Conservation (phyloP, 441 rosid genomes). For the Sinapis alba region DNA sequence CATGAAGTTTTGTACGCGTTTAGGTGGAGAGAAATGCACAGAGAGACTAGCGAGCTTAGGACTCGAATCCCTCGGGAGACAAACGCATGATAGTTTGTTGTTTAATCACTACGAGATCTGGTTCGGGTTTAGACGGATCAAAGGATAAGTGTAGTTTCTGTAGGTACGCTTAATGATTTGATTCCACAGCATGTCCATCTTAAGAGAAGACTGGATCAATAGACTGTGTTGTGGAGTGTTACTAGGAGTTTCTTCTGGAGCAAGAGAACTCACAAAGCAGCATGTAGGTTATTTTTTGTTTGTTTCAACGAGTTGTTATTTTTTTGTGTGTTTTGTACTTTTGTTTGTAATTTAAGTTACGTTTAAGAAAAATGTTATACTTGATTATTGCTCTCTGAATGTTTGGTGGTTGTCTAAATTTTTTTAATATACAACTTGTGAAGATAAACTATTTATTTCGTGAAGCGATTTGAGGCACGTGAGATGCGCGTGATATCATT, state of each 20-base stretch:
- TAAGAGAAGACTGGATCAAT: neutral
- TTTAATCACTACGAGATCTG: slow-evolving; percentile 25
- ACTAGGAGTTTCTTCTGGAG: neutral
- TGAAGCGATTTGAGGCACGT: slow-evolving; percentile 20
- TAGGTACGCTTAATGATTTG: slow-evolving; percentile 56
- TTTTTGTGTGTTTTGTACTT: neutral
- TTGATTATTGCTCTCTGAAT: neutral
- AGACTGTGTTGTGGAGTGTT: slow-evolving; percentile 7
- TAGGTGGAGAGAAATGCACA: slow-evolving; percentile 12
- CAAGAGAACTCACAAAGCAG: neutral
- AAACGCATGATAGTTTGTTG: slow-evolving; percentile 15
- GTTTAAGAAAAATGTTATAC: neutral
- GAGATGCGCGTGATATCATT: slow-evolving; percentile 28
- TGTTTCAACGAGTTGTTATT: neutral
- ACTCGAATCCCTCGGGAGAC: neutral
- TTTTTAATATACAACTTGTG: neutral
- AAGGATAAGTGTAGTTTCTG: slow-evolving; percentile 36
- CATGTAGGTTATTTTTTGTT: neutral
- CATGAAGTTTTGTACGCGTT: slow-evolving; percentile 12
- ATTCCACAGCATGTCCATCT: slow-evolving; percentile 34
- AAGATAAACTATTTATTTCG: neutral
- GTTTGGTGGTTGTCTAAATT: slow-evolving; percentile 7
- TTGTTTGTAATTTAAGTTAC: neutral
- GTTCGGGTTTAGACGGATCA: slow-evolving; percentile 19
- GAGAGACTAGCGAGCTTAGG: slow-evolving; percentile 13